Base-by-base conservation (phyloP, 768 basidiomycete genomes). In the Lentinula sp. region DNA sequence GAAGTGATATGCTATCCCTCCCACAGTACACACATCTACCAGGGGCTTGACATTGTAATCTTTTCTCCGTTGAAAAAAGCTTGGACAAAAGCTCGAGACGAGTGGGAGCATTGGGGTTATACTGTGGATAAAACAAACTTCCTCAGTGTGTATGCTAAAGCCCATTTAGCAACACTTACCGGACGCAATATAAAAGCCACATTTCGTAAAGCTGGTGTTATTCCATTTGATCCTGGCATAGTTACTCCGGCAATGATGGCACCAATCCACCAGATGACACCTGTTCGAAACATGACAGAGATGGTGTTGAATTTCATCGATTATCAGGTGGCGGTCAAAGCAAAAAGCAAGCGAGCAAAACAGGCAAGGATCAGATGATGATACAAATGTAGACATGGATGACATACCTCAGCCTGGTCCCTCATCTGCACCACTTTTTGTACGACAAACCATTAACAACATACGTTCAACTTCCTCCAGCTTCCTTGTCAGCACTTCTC, bases 151-250 rank as follows among this genome's bases (percentile, higher is more conserved):
- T 48, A 58, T 43, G 42, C 39, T 7, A 12, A 18, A 58, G 13
- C 41, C 5, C 41, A 49, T 32, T 4, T 9, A 12, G 10, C 4
- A 48, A 43, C 45, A 46, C 36, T 55, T 37, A 36, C 53, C 8
- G 37, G 10, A 10, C 10, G 6, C 9, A 55, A 55, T 18, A 55
- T 55, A 8, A 55, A 55, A 18, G 53, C 53, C 3, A 33, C 53
- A 5, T 76, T 75, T 61, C 20, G 60, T 9, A 69, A 67, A 41
- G 76, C 74, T 8, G 74, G 77, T 1, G 55, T 77, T 13, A 63
- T 65, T 32, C 74, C 74, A 35, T 69, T 73, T 59, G 66, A 73
- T 61, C 68, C 68, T 4, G 49, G 66, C 45, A 63, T 69, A 1
- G 57, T 77, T 20, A 67, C 71, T 5, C 41, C 46, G 0, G 62